These are phyloP conservation scores for Centella asiatica DNA, from an alignment of 129 eudicot species.

Conservation along the genomic window DNA sequence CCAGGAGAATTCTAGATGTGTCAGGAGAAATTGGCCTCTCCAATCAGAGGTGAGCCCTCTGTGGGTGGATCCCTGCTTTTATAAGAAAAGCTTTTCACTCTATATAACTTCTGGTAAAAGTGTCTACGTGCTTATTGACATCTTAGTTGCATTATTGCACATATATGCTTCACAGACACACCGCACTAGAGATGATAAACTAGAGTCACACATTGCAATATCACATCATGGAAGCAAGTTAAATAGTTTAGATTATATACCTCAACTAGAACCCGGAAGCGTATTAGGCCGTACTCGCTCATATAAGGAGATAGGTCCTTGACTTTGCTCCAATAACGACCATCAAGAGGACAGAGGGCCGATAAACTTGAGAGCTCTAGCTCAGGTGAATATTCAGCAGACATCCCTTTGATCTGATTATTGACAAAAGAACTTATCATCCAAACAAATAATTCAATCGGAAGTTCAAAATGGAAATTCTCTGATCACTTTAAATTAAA, in stretches of 20 bases:
- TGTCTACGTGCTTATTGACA: too few relatives aligned
- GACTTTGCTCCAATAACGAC: constrained; percentile 74
- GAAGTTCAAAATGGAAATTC: too few relatives aligned
- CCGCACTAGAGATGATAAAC: not conserved
- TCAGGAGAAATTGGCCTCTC: too few relatives aligned
- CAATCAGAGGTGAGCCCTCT: too few relatives aligned
- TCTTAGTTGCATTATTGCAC: not conserved
- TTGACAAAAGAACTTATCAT: not conserved
- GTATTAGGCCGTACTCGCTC: constrained; percentile 86
- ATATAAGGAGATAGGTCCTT: constrained; percentile 71
- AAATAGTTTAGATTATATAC: constrained; percentile 18
- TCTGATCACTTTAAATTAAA: too few relatives aligned
- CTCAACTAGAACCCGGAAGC: constrained; percentile 75
- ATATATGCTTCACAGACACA: not conserved
- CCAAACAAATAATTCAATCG: not conserved
- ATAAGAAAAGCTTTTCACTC: too few relatives aligned
- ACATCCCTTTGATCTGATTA: constrained; percentile 41
- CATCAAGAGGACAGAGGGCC: constrained; percentile 82
- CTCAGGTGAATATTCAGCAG: constrained; percentile 35
- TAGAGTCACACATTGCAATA: not conserved
- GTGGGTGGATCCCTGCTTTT: too few relatives aligned
- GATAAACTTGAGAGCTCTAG: constrained; percentile 65
- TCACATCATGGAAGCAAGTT: not conserved
- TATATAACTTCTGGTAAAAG: too few relatives aligned
- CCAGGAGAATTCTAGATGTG: too few relatives aligned